Evolutionary conservation across 202 grass and related monocot genomes (phyloP).

Genomic region (Schoenoplectus triqueter): DNA sequence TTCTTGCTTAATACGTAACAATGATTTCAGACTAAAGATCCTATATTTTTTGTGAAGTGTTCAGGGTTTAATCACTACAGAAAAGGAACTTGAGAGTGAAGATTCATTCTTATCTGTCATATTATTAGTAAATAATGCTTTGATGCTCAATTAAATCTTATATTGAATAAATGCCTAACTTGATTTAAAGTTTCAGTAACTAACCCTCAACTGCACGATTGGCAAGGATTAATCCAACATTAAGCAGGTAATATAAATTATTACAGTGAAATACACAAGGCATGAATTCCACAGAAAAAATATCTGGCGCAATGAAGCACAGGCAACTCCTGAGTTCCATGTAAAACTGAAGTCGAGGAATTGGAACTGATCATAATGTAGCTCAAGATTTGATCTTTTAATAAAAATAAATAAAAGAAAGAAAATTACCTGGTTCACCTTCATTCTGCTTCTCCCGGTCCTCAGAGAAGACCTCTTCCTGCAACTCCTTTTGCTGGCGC

Average conservation of each 20-base stretch:
- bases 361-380: not conserved
- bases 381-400: constrained; percentile 24
- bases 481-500: not conserved
- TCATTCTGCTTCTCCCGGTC: constrained; percentile 26
- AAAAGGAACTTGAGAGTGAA: not conserved
- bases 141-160: constrained; percentile 10
- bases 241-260: constrained; percentile 1
- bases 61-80: not conserved
- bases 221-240: not conserved
- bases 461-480: not conserved
- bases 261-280: not conserved
- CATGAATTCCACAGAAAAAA: not conserved
- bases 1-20: not conserved
- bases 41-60: not conserved
- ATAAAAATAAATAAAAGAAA: not conserved
- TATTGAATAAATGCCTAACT: not conserved
- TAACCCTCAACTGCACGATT: not conserved
- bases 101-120: not conserved
- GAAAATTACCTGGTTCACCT: constrained; percentile 25
- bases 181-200: not conserved
- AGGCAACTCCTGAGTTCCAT: not conserved
- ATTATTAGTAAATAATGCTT: not conserved
- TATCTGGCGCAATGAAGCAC: not conserved
- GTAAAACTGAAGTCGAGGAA: not conserved
- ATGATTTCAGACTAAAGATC: not conserved